Evolutionary conservation across 2,329 filamentous ascomycete genomes (phyloP).

Genomic region (Ophiostoma quercus): DNA sequence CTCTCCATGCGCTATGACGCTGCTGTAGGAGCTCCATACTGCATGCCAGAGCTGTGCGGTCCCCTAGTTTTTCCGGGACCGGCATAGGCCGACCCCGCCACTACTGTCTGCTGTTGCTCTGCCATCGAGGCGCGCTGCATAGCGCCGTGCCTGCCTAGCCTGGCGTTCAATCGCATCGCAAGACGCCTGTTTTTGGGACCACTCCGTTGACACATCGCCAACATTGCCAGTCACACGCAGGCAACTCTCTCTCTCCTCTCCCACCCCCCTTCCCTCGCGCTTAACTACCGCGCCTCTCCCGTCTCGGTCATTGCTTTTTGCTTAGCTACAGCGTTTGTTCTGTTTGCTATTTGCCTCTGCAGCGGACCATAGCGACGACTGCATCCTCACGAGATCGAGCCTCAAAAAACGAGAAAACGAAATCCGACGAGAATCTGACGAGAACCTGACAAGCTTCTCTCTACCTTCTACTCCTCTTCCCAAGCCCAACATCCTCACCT

Average conservation of each 20-base stretch:
- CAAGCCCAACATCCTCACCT: neutral
- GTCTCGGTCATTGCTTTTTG: neutral
- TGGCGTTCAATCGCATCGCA: slow-evolving; percentile 19
- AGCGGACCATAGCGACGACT: neutral
- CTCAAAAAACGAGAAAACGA: neutral
- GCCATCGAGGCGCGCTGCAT: slow-evolving; percentile 14
- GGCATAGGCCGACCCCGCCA: slow-evolving; percentile 19
- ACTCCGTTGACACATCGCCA: slow-evolving; percentile 17
- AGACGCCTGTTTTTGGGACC: neutral
- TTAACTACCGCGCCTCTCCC: neutral
- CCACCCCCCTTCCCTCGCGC: neutral
- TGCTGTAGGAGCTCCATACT: neutral
- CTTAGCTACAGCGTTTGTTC: neutral
- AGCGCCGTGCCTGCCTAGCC: slow-evolving; percentile 16
- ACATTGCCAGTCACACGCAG: slow-evolving; percentile 7
- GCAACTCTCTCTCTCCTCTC: neutral
- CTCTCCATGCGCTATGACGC: neutral
- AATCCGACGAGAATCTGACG: neutral
- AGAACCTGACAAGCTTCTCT: neutral
- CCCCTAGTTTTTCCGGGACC: slow-evolving; percentile 25
- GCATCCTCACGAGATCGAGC: neutral
- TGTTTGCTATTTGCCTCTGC: slow-evolving; percentile 6
- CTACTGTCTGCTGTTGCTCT: slow-evolving; percentile 17
- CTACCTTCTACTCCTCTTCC: slow-evolving; percentile 3
- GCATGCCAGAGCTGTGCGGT: slow-evolving; percentile 9